Conservation (phyloP, 345 rosid genomes). For the Corchorus olitorius region DNA sequence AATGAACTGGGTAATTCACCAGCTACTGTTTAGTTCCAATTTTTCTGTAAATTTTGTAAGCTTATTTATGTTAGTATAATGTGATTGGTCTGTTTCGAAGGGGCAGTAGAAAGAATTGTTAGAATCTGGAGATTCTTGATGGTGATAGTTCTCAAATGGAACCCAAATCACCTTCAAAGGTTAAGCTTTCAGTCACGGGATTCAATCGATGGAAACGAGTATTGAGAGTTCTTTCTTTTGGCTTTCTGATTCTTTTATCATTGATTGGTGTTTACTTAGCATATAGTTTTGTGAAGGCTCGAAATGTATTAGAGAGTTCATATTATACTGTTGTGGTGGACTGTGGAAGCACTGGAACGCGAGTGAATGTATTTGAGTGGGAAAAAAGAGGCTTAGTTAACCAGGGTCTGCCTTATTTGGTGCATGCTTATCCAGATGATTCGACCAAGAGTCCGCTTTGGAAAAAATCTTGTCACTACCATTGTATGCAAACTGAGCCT, state of each 20-base stretch:
- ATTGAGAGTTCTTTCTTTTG: slow-evolving; percentile 22
- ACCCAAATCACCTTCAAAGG: slow-evolving; percentile 56
- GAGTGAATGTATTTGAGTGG: slow-evolving; percentile 62
- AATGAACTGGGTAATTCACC: neutral
- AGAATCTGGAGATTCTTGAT: slow-evolving; percentile 11
- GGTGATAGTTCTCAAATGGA: slow-evolving; percentile 38
- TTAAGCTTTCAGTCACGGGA: slow-evolving; percentile 29
- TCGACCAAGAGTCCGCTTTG: slow-evolving; percentile 24
- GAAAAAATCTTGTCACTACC: slow-evolving; percentile 48
- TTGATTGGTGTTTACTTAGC: slow-evolving; percentile 30
- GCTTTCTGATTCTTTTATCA: slow-evolving; percentile 28
- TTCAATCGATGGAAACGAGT: slow-evolving; percentile 24
- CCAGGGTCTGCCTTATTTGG: slow-evolving; percentile 39
- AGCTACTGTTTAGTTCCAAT: neutral
- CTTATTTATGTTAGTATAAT: neutral
- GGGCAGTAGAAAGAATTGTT: slow-evolving; percentile 2
- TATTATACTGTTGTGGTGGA: slow-evolving; percentile 56
- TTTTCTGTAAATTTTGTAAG: neutral
- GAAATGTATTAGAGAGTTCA: slow-evolving; percentile 4
- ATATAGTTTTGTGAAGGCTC: slow-evolving; percentile 20
- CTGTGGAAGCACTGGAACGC: slow-evolving; percentile 70
- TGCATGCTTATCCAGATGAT: slow-evolving; percentile 45
- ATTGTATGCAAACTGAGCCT: slow-evolving; percentile 65
- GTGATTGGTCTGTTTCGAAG: neutral
- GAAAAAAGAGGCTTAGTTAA: slow-evolving; percentile 21